phyloP scores from a whole-genome alignment of 805 yeast genomes.

The Saccharomyces kudriavzevii region DNA sequence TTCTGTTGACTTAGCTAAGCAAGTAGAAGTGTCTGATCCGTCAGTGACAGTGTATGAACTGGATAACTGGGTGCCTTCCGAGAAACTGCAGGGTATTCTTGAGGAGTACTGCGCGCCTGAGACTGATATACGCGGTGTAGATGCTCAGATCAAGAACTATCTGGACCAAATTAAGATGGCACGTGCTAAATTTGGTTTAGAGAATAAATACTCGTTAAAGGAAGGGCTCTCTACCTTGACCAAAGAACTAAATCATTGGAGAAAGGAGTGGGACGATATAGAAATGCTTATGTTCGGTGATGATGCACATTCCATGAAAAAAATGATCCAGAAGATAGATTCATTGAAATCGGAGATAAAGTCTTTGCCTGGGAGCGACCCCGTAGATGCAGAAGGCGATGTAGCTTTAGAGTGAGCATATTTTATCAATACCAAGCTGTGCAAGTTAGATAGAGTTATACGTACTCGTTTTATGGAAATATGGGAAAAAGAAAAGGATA shows the following conservation, averaged over 20 bases:
- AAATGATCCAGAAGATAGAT: conserved; percentile 23
- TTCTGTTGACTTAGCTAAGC: conserved; percentile 23
- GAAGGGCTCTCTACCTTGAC: conserved; percentile 13
- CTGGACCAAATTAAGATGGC: conserved; percentile 24
- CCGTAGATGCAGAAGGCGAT: conserved; percentile 2
- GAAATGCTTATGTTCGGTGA: conserved; percentile 29
- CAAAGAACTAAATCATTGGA: conserved; percentile 26
- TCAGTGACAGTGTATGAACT: conserved; percentile 13
- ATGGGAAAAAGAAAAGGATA: neutral
- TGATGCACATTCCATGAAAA: conserved; percentile 22
- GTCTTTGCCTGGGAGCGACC: neutral
- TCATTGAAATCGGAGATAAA: conserved; percentile 12
- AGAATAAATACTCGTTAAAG: conserved; percentile 24
- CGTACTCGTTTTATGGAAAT: neutral
- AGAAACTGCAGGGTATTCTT: conserved; percentile 13
- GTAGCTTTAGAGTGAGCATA: conserved; percentile 2
- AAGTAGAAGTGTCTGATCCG: conserved; percentile 19
- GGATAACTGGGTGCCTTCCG: conserved; percentile 20
- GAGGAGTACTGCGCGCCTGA: conserved; percentile 13
- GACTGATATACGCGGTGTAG: conserved; percentile 9
- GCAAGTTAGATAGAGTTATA: neutral
- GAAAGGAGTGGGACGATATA: conserved; percentile 24
- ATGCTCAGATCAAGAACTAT: conserved; percentile 15
- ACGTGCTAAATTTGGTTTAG: conserved; percentile 26
- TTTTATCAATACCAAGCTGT: neutral